Base-by-base conservation (phyloP, 495 filamentous ascomycete genomes). In the Penicillium waksmanii region DNA sequence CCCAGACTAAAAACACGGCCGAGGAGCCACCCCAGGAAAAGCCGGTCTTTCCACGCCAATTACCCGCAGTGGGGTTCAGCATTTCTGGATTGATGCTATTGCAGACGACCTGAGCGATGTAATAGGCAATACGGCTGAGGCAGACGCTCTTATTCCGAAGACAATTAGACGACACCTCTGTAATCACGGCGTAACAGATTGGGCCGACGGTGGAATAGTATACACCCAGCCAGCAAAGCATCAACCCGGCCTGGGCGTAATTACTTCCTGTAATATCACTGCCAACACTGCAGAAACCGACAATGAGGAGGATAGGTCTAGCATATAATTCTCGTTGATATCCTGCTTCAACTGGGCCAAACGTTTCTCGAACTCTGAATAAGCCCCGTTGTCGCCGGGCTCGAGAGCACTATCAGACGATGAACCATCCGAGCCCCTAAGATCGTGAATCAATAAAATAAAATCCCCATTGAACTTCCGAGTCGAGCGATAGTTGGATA, bases 171-270 rank as follows among this genome's bases (percentile, higher is more conserved):
- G 66, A 66, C 1, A 73, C 68, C 61, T 80, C 77, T 35, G 73
- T 53, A 1, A 70, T 60, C 17, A 78, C 64, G 18, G 69, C 51
- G 40, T 68, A 79, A 44, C 70, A 66, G 4, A 82, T 66, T 1
- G 80, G 78, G 0, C 79, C 80, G 8, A 80, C 73, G 0, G 76
- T 74, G n/a, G 75, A 47, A 11, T 67, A 71, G 56, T 76, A 82
- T 18, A 70, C 59, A 35, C 75, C 73, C 0, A 77, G 58, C 73
- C 74, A 82, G 43, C 80, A 51, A 13, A 82, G 59, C 35, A 67
- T 73, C 9, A 83, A 61, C 5, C 53, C 56, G 2, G 70, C 69
- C 48, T 74, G 70, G 0, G 65, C 47, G 72, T 67, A 73, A 34
- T 68, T 60, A 5, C 62, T 35, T 35, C 12, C 57, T 12, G 34